Evolutionary conservation across 2,329 filamentous ascomycete genomes (phyloP).

Genomic region (Colletotrichum sp.): DNA sequence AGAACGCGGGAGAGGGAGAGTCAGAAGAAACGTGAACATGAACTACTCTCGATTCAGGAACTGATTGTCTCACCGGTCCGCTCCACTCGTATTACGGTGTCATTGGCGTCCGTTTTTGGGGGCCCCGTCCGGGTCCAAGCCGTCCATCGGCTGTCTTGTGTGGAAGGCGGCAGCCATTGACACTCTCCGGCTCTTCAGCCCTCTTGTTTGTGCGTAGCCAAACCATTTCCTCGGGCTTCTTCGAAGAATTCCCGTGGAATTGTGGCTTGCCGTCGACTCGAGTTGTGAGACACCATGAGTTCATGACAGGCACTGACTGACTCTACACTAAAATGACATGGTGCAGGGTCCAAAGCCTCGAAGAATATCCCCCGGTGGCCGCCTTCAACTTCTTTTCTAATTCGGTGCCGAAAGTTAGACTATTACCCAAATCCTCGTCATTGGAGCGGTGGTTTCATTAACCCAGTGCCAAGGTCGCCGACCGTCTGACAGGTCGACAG

Average conservation of each 20-base stretch:
- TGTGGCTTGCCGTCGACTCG: background rate
- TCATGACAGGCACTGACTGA: background rate
- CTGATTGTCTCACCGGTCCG: slow-evolving; percentile 1
- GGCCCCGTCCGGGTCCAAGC: background rate
- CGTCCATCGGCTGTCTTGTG: background rate
- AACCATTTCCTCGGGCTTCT: background rate
- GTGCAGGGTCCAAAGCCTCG: background rate
- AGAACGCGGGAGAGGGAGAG: background rate
- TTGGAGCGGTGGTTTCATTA: background rate
- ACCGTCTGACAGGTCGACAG: background rate
- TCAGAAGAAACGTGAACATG: background rate
- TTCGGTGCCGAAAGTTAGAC: background rate
- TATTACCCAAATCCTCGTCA: background rate
- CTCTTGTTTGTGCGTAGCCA: background rate
- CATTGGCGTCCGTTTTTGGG: background rate
- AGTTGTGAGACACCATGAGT: background rate
- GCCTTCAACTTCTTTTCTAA: background rate
- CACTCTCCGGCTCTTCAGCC: background rate
- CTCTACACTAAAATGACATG: background rate
- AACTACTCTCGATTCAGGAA: slow-evolving; percentile 7
- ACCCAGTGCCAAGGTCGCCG: background rate
- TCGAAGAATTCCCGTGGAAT: background rate
- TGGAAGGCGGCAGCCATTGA: background rate
- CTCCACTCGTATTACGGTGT: background rate
- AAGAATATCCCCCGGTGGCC: background rate